A percentile compares a stretch with the other conserved stretches of the same genome.
phyloP scores from a whole-genome alignment of 2,329 filamentous ascomycete genomes.

The Penicillium polonicum region DNA sequence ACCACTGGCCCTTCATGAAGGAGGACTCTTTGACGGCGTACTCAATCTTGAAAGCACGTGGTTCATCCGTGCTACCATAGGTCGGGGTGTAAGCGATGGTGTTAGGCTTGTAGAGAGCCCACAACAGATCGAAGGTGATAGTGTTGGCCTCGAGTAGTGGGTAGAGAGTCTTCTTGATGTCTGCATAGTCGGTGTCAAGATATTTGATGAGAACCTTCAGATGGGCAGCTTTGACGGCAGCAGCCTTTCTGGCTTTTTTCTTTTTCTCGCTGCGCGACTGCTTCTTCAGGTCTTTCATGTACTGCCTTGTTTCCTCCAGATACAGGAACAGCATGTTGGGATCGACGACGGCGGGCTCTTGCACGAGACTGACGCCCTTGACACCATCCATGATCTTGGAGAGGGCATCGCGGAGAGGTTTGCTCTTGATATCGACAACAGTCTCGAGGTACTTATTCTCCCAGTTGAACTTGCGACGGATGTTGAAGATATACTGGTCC shows the following conservation, averaged over 20 bases:
- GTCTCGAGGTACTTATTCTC: slow-evolving; percentile 77
- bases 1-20: slow-evolving; percentile 72
- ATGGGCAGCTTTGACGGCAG: slow-evolving; percentile 43
- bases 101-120: slow-evolving; percentile 86
- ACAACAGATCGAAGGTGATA: slow-evolving; percentile 84
- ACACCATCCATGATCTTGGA: slow-evolving; percentile 71
- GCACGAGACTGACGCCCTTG: slow-evolving; percentile 75
- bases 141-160: slow-evolving; percentile 77
- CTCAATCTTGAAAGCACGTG: slow-evolving; percentile 79
- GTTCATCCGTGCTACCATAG: slow-evolving; percentile 73
- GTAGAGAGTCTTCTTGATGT: slow-evolving; percentile 75
- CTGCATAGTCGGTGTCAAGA: slow-evolving; percentile 76
- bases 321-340: slow-evolving; percentile 74
- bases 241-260: slow-evolving; percentile 41
- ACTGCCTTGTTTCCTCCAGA: slow-evolving; percentile 69
- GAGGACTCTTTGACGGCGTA: slow-evolving; percentile 67
- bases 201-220: slow-evolving; percentile 72
- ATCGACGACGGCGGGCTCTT: slow-evolving; percentile 72
- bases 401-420: slow-evolving; percentile 69
- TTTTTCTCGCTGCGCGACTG: slow-evolving; percentile 59
- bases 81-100: slow-evolving; percentile 75
- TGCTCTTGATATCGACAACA: slow-evolving; percentile 81
- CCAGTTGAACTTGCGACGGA: slow-evolving; percentile 78
- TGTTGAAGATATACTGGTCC: slow-evolving; percentile 78
- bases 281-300: slow-evolving; percentile 64